Base-by-base conservation (phyloP, 768 basidiomycete species). In the Russula abietina region DNA sequence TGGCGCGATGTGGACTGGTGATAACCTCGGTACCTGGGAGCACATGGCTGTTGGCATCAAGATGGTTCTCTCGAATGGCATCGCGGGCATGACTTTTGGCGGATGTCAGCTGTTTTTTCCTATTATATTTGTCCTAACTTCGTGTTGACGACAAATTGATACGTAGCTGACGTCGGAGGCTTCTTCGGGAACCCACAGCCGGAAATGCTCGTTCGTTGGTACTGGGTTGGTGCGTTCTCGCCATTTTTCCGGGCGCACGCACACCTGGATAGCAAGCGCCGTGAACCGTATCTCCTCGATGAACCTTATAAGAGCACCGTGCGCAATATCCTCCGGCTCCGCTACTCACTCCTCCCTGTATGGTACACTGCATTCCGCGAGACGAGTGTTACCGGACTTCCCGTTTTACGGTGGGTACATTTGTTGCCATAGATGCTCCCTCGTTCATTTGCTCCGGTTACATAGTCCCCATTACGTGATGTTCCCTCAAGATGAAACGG, bases 221-320 rank as follows among this genome's bases (percentile, higher is more conserved):
- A 99, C 69, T 93, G 91, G 76, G 90, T 96, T 55, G 97, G 97
- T 28, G 84, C 86, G 1, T 96, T 98, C 75, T 87, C 87, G 57
- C 96, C 97, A 7, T 99, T 99, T 85, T 95, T 98, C 87, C 85
- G 97, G 62, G 97, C 96, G 1, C 97, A 99, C 73, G 96, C 95
- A 12, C 96, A 98, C 73, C 87, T 98, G 69, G 96, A 99, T 72
- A 95, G 95, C 32, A 98, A 98, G 77, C 87, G 97, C 48, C 87
- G 97, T 45, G 97, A 99, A 75, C 96, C 96, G 1, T 99, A 87
- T 80, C 80, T 98, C 0, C 81, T 89, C 54, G 91, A 93, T 12
- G 87, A 97, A 68, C 94, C 95, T 3, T 88, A 91, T 78, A 91
- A 90, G 77, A 79, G 83, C 39, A 88, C 93, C 55, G 75, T 98